These are phyloP conservation scores for Aureobasidium sp. DNA, from an alignment of 2,329 filamentous ascomycete genomes.

Conservation along the genomic window DNA sequence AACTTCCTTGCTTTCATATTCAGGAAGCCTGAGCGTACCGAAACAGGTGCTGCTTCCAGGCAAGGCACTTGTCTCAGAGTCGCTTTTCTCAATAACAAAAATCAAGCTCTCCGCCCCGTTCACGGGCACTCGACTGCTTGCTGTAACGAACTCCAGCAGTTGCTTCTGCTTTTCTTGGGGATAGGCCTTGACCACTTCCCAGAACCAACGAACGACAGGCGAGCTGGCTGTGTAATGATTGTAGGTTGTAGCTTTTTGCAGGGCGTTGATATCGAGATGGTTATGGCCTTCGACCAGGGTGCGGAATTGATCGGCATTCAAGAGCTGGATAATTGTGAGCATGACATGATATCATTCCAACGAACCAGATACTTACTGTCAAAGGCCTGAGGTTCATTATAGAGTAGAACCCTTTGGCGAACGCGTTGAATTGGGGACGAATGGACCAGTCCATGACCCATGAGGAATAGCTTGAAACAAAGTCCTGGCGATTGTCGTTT, in stretches of 20 bases:
- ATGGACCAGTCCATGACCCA: constrained; percentile 78
- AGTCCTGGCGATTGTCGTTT: constrained; percentile 67
- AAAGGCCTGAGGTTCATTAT: constrained; percentile 67
- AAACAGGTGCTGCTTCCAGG: constrained; percentile 93
- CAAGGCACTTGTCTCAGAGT: constrained; percentile 55
- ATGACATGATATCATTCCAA: too few species aligned
- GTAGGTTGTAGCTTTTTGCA: constrained; percentile 67
- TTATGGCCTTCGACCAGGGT: constrained; percentile 76
- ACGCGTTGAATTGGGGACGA: constrained; percentile 68
- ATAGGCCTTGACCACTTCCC: constrained; percentile 67
- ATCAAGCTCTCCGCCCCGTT: constrained; percentile 75
- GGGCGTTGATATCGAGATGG: constrained; percentile 67
- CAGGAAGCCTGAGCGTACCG: constrained; percentile 75
- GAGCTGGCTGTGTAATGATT: constrained; percentile 70
- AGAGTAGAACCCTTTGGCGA: constrained; percentile 70
- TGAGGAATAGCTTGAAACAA: constrained; percentile 75
- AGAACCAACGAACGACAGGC: constrained; percentile 70
- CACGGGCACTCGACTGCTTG: constrained; percentile 81
- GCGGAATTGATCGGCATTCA: constrained; percentile 65
- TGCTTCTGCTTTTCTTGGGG: constrained; percentile 63
- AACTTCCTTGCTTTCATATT: constrained; percentile 66
- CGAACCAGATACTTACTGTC: background rate
- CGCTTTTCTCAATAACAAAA: constrained; percentile 76
- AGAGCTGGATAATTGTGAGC: constrained; percentile 38
- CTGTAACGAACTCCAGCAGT: constrained; percentile 90